Conservation (phyloP, 257 asterid genomes). For the Cruciata laevipes region DNA sequence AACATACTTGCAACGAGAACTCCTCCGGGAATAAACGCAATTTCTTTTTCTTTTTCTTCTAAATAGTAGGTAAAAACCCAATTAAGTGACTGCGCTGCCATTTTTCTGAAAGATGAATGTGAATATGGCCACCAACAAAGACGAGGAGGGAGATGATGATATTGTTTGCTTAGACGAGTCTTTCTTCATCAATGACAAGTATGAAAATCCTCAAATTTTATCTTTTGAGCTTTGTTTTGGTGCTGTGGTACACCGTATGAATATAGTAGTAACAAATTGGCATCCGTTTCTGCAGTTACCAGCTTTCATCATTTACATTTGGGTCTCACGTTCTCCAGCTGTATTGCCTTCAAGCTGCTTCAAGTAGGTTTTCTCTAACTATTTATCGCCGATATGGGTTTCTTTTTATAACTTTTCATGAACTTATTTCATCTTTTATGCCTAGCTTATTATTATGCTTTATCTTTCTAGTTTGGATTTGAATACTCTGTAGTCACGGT, state of each 20-base stretch:
- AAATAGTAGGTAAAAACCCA: too few relatives aligned
- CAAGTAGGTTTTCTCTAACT: slow-evolving; percentile 40
- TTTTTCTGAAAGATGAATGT: background rate
- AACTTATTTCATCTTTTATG: background rate
- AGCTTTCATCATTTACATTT: slow-evolving; percentile 62
- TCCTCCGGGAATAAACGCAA: too few relatives aligned
- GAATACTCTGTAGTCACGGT: background rate
- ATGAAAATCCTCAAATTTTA: background rate
- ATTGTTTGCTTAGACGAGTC: slow-evolving; percentile 67
- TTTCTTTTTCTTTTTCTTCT: too few relatives aligned
- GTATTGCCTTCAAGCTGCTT: slow-evolving; percentile 78
- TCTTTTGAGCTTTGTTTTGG: background rate
- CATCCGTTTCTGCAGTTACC: slow-evolving; percentile 40
- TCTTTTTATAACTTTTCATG: background rate
- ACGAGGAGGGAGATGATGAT: slow-evolving; percentile 50
- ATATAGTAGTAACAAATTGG: too few relatives aligned
- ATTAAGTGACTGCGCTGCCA: background rate
- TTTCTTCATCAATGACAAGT: slow-evolving; percentile 81
- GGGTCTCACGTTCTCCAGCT: slow-evolving; percentile 72
- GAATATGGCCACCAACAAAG: background rate
- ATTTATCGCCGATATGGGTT: too few relatives aligned
- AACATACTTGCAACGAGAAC: too few relatives aligned
- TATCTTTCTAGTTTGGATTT: background rate
- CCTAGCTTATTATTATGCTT: background rate
- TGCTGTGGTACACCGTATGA: background rate